Base-by-base conservation (phyloP, 768 basidiomycete genomes). In the Mycena chlorophos region DNA sequence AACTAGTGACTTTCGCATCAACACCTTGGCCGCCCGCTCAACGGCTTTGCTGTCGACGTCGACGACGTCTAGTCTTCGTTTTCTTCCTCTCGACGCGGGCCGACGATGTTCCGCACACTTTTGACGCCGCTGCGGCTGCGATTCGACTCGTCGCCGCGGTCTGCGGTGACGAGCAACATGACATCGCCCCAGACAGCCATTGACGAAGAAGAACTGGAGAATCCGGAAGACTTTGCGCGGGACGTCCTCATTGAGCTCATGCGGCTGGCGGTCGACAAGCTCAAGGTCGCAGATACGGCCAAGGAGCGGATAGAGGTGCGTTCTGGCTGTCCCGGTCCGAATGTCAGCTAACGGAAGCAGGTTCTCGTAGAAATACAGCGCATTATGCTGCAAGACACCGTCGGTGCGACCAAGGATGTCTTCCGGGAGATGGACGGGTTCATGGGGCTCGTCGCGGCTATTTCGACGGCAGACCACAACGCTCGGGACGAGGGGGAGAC, bases 371-470 rank as follows among this genome's bases (percentile, higher is more conserved):
- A 90, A 65, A 84, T 93, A 37, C 81, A 84, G 51, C 75, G 83
- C 16, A 82, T 87, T 22, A 77, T 92, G 76, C 74, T 77, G 16
- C 83, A 89, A 67, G 85, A 89, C 62, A 66, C 75, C 2, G 73
- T 68, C 39, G 56, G 60, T 25, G 60, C 60, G 19, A 88, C 88
- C 12, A 88, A 86, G 67, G 85, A 87, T 53, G 84, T 86, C 19
- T 93, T 94, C 68, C 78, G 91, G 4, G 88, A 91, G 64, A 74
- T 88, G 64, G 91, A 93, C 57, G 91, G 91, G 1, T 92, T 91
- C 66, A 73, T 92, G 19, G 80, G 84, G 10, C 72, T 91, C 28
- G 84, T 91, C 71, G 88, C 83, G 62, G 78, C 88, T 27, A 74
- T 94, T 3, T 87, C 89, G 1, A 83, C 82, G 0, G 69, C 88